phyloP scores from a whole-genome alignment of 2,329 filamentous ascomycete species.

The Sporothrix variecibatus region DNA sequence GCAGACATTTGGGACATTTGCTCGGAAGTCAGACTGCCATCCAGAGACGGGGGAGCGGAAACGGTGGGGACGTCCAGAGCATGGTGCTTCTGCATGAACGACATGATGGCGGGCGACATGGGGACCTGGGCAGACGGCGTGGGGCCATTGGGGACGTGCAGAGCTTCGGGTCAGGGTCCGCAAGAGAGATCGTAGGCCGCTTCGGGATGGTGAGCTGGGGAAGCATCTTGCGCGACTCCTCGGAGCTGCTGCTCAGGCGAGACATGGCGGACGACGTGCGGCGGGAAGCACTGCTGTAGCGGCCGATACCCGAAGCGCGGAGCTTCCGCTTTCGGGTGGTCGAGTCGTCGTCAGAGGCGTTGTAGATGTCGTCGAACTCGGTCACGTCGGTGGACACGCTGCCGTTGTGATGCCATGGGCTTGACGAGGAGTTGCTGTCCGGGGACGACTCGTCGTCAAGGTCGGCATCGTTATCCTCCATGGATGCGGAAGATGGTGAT shows the following conservation, averaged over 20 bases:
- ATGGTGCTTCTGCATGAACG: slow-evolving; percentile 66
- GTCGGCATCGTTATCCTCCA: slow-evolving; percentile 45
- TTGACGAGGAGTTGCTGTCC: slow-evolving; percentile 44
- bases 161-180: slow-evolving; percentile 46
- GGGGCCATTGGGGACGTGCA: slow-evolving; percentile 60
- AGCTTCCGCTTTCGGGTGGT: slow-evolving; percentile 45
- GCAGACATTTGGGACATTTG: slow-evolving; percentile 66
- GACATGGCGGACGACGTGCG: slow-evolving; percentile 27
- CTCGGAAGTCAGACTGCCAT: slow-evolving; percentile 86
- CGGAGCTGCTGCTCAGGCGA: slow-evolving; percentile 27
- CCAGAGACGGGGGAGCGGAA: slow-evolving; percentile 82
- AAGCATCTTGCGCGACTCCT: slow-evolving; percentile 44
- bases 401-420: slow-evolving; percentile 59
- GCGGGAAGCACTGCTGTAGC: slow-evolving; percentile 39
- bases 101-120: slow-evolving; percentile 74
- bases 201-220: slow-evolving; percentile 57
- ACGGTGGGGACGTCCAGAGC: slow-evolving; percentile 68
- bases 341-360: slow-evolving; percentile 77
- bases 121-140: slow-evolving; percentile 68
- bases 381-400: slow-evolving; percentile 65
- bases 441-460: slow-evolving; percentile 39
- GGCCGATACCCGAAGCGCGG: slow-evolving; percentile 43
- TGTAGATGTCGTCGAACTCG: slow-evolving; percentile 85
- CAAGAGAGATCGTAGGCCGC: slow-evolving; percentile 39
- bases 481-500: slow-evolving; percentile 58